A percentile compares a stretch with the other conserved stretches of the same genome.
phyloP scores from a whole-genome alignment of 495 filamentous ascomycete species.

The Xylaria longipes region DNA sequence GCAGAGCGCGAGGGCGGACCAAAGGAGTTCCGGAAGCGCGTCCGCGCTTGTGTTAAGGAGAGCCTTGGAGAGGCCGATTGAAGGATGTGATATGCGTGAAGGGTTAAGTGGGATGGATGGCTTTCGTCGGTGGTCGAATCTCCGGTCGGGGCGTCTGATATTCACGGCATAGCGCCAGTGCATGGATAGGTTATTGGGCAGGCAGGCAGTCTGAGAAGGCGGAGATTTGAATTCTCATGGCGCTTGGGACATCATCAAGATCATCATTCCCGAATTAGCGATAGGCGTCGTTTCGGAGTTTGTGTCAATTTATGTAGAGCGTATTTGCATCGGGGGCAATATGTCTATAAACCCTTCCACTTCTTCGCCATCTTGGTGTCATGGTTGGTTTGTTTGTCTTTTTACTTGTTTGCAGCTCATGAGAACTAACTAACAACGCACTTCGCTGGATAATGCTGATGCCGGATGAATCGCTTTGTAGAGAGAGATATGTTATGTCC shows the following conservation, averaged over 20 bases:
- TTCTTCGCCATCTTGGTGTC: neutral
- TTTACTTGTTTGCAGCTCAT: neutral
- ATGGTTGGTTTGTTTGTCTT: neutral
- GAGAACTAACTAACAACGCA: neutral
- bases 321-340: neutral
- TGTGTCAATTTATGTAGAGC: slow-evolving; percentile 3
- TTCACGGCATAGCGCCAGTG: neutral
- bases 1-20: slow-evolving; percentile 69
- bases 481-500: neutral
- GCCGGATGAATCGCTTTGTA: neutral
- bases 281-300: slow-evolving; percentile 17
- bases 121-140: neutral
- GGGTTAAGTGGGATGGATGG: neutral
- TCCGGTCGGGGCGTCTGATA: too few relatives aligned
- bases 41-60: slow-evolving; percentile 78
- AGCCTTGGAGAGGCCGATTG: slow-evolving; percentile 77
- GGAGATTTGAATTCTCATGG: neutral
- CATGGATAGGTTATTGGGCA: neutral
- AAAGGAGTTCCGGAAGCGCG: slow-evolving; percentile 77
- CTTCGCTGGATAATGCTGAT: neutral
- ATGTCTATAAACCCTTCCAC: neutral
- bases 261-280: slow-evolving; percentile 13
- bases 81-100: neutral
- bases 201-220: neutral
- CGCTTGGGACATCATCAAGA: neutral